Conservation (phyloP, 2,329 filamentous ascomycete species). For the Teratosphaeria viscida region DNA sequence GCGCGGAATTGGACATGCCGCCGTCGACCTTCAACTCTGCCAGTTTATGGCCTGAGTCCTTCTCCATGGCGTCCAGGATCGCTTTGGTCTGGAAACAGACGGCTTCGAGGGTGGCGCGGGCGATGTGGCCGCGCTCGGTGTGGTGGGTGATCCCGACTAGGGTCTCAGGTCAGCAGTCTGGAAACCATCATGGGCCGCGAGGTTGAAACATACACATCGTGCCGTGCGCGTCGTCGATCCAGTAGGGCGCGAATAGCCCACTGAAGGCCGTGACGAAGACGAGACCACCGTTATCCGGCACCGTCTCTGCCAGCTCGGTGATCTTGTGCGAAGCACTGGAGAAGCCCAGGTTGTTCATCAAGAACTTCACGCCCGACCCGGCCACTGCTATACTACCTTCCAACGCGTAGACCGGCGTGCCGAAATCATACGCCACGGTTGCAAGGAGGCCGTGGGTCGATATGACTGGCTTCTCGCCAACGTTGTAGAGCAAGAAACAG, state of each 20-base stretch:
- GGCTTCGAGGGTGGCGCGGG: slow-evolving; percentile 78
- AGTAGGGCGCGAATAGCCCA: slow-evolving; percentile 84
- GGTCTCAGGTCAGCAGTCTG: background rate
- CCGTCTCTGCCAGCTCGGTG: slow-evolving; percentile 52
- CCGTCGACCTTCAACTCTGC: slow-evolving; percentile 73
- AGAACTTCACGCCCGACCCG: slow-evolving; percentile 55
- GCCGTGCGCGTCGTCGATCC: slow-evolving; percentile 86
- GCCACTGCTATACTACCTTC: slow-evolving; percentile 74
- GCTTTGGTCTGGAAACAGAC: slow-evolving; percentile 89
- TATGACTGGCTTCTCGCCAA: slow-evolving; percentile 74
- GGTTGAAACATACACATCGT: slow-evolving; percentile 55
- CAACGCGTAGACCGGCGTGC: slow-evolving; percentile 61
- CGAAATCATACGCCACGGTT: slow-evolving; percentile 81
- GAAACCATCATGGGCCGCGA: background rate
- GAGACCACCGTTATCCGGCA: slow-evolving; percentile 69
- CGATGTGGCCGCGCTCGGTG: slow-evolving; percentile 77
- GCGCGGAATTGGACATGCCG: slow-evolving; percentile 77
- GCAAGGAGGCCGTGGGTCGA: slow-evolving; percentile 72
- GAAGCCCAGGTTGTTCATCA: slow-evolving; percentile 52
- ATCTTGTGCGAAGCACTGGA: slow-evolving; percentile 54
- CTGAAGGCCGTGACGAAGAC: slow-evolving; percentile 84
- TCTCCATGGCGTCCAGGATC: slow-evolving; percentile 84
- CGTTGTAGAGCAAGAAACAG: slow-evolving; percentile 82
- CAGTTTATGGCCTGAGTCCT: slow-evolving; percentile 68
- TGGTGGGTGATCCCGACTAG: slow-evolving; percentile 42